These are phyloP conservation scores for Azolla pinnata DNA, from an alignment of 75 land plant species.

Conservation along the genomic window DNA sequence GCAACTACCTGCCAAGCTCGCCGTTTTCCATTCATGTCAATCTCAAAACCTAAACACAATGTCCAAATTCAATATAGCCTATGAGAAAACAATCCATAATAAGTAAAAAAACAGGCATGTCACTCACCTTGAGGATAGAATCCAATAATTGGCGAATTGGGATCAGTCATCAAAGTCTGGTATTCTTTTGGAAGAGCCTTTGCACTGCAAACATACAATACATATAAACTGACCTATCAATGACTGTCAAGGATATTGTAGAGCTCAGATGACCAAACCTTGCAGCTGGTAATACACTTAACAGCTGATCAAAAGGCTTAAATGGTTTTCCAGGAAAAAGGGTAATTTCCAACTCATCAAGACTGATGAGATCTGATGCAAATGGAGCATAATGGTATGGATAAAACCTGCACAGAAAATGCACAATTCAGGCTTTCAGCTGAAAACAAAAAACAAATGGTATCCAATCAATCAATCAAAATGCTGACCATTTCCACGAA, in stretches of 20 bases:
- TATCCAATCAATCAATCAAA: neutral
- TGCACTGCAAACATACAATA: constrained; percentile 42
- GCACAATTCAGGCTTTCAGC: neutral
- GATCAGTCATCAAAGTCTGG: constrained; percentile 75
- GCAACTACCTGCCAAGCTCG: constrained; percentile 80
- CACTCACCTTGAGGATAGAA: constrained; percentile 78
- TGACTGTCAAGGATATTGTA: neutral
- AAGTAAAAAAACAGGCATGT: neutral
- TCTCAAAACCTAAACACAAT: constrained; percentile 65
- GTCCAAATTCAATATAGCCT: neutral
- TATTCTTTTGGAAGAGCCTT: constrained; percentile 79
- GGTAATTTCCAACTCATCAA: constrained; percentile 49
- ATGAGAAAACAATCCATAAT: no score
- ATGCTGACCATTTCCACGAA: constrained; percentile 78
- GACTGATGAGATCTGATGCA: constrained; percentile 85
- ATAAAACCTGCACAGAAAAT: constrained; percentile 57
- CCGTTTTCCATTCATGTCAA: constrained; percentile 97
- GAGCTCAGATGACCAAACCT: constrained; percentile 54
- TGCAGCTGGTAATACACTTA: constrained; percentile 95
- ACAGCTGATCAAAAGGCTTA: constrained; percentile 87
- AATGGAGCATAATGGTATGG: constrained; percentile 99
- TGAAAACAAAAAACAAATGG: neutral
- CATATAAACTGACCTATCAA: neutral
- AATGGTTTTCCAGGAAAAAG: constrained; percentile 75
- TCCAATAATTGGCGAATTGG: constrained; percentile 82